phyloP scores from a whole-genome alignment of 169 alveolate species.

The Plasmodium gonderi region DNA sequence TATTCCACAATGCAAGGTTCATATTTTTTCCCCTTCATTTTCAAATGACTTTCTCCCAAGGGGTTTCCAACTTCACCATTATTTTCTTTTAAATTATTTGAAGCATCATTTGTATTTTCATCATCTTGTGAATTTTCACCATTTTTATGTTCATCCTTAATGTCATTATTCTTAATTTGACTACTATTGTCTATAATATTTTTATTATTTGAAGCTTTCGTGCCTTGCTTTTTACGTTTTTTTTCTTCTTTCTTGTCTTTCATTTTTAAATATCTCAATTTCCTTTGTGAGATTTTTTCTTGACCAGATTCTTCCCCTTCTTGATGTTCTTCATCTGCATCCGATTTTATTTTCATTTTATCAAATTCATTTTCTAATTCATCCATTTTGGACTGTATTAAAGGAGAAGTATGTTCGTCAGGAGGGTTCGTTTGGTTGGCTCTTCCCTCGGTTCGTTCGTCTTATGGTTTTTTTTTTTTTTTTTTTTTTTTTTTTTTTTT shows the following conservation, averaged over 20 bases:
- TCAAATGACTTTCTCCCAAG: neutral
- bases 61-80: neutral
- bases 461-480: neutral
- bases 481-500: constrained; percentile 16
- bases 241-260: constrained; percentile 68
- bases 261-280: constrained; percentile 53
- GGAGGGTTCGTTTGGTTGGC: too few species aligned
- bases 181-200: neutral
- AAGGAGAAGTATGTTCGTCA: neutral
- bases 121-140: neutral
- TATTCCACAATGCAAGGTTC: constrained; percentile 70
- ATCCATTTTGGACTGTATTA: neutral
- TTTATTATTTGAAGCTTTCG: constrained; percentile 18
- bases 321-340: constrained; percentile 21
- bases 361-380: neutral
- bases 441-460: too few species aligned
- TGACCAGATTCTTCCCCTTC: neutral
- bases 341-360: neutral
- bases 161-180: neutral
- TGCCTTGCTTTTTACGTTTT: constrained; percentile 22
- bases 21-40: neutral
- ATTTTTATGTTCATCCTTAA: neutral
- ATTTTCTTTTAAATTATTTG: constrained; percentile 9
- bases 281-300: constrained; percentile 52
- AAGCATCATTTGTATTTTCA: neutral